Evolutionary conservation across 139 green algal species (phyloP), one percentile per base, ranked within the genome.

Genomic region (Chlorella vulgaris): DNA sequence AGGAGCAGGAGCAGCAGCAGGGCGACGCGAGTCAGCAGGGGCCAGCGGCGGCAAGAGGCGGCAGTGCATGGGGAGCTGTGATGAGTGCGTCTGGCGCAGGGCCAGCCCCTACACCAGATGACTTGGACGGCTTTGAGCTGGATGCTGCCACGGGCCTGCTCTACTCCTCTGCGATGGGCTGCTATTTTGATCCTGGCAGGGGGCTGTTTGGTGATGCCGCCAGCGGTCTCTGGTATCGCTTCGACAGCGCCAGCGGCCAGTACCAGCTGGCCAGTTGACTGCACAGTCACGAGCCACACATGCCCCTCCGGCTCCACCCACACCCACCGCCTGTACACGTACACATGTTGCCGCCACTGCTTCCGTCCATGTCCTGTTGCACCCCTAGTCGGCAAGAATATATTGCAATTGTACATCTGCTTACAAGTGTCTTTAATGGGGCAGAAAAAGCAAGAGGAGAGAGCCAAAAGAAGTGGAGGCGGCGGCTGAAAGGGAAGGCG

Each of bases 121-220:
- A 55, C 29, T 18, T 80, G 55, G 70, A 66, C 1, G 83, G 83
- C 3, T 88, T 86, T 39, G 22, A 35, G 40, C 84, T 81, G 58
- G 81, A 86, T 60, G 47, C 65, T 24, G 26, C 24, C 29, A 74
- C 85, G 7, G 18, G 31, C 4, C 2, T 35, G 81, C 67, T 40
- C 28, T 90, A 89, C 74, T 83, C 61, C 70, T n/a, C 61, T 5
- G 51, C 58, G 8, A 24, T 87, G 33, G 88, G 88, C 3, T 84
- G 69, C n/a, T 91, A 86, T 60, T 92, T 74, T 69, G 87, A 92
- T 51, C 33, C 76, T 6, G 36, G 35, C 7, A 80, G 60, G 19
- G 43, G 74, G 3, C 78, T 92, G 69, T 92, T 87, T 89, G 87
- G 87, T 2, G 88, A 92, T 68, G 87, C 88, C 8, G 55, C 82